Base-by-base conservation (phyloP, 441 rosid species). In the Brassica balearica region DNA sequence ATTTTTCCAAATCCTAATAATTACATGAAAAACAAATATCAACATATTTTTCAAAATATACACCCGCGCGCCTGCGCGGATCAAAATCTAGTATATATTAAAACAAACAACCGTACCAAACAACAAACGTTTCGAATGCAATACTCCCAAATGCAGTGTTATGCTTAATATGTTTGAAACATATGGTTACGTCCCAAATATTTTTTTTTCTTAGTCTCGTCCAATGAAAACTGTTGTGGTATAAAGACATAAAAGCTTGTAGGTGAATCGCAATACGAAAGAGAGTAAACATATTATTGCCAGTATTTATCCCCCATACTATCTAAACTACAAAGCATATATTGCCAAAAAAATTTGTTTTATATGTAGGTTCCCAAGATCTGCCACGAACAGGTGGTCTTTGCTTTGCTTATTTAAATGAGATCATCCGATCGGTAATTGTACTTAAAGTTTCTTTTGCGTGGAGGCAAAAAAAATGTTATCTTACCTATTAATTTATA, bases 361-460 rank as follows among this genome's bases (percentile, higher is more conserved):
- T 53, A 62, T 23, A 53, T 12, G 43, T 36, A 63, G 46, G 46
- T 51, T 70, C 41, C 66, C 75, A 63, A 76, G 80, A 77, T 77
- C 32, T 71, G 72, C 36, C 80, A 71, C 76, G 67, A 71, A 56
- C 69, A 19, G 38, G 56, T 29, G n/a, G 72, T 41, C 20, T 71
- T 29, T 32, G 46, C 64, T 46, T 59, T 72, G 73, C 46, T 72
- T 79, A 73, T 78, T 60, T 73, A 61, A 68, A 51, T 68, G 38
- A 25, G 43, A 48, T 20, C 38, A 73, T 68, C 38, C 17, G 41
- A 41, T 69, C 11, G 63, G 72, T 69, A 74, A 63, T 74, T 69
- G 71, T 79, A 79, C 63, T 79, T 74, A 69, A 61, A 69, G 74
- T 69, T 69, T 51, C 67, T 74, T 74, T 79, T 56, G 71, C 27